Evolutionary conservation across 2,329 filamentous ascomycete genomes (phyloP), one percentile per base, ranked within the genome.

Genomic region (Microdochium bolleyi): DNA sequence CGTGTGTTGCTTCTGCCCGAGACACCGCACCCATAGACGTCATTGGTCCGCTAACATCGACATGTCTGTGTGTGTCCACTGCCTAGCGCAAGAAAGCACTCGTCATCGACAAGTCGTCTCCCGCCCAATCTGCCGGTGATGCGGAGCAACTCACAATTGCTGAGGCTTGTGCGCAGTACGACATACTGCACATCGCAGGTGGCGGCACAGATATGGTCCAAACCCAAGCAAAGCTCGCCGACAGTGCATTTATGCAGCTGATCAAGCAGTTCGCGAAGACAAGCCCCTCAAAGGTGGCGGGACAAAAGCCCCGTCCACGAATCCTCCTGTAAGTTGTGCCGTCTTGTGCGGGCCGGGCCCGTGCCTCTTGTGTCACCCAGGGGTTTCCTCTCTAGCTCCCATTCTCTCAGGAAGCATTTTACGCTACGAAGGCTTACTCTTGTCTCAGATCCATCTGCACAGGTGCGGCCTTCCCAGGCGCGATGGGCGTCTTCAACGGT

Each of bases 391-490:
- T n/a, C n/a, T n/a, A n/a, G n/a, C n/a, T n/a, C n/a, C n/a, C n/a
- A n/a, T n/a, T n/a, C n/a, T n/a, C n/a, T n/a, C n/a, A n/a, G n/a
- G n/a, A n/a, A n/a, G n/a, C n/a, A n/a, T n/a, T n/a, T n/a, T n/a
- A n/a, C n/a, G n/a, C n/a, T n/a, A n/a, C n/a, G n/a, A n/a, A n/a
- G n/a, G 13, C 4, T 25, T 37, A 14, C 24, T 11, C 21, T 16
- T 38, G n/a, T 16, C 30, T n/a, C 50, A 44, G 38, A 11, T 53
- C 51, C 30, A 48, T 53, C 48, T 53, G 51, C 34, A 53, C 48
- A 2, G 51, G 48, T 21, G 51, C 51, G 5, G 13, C 49, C 19
- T 53, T 53, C 48, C 51, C 49, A 13, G 48, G 48, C 11, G 24
- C 22, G 3, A 10, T 53, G 19, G 48, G 51, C 48, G 24, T 50